Evolutionary conservation across 768 basidiomycete species (phyloP), one percentile per base, ranked within the genome.

Genomic region (Guyanaporus albipodus): DNA sequence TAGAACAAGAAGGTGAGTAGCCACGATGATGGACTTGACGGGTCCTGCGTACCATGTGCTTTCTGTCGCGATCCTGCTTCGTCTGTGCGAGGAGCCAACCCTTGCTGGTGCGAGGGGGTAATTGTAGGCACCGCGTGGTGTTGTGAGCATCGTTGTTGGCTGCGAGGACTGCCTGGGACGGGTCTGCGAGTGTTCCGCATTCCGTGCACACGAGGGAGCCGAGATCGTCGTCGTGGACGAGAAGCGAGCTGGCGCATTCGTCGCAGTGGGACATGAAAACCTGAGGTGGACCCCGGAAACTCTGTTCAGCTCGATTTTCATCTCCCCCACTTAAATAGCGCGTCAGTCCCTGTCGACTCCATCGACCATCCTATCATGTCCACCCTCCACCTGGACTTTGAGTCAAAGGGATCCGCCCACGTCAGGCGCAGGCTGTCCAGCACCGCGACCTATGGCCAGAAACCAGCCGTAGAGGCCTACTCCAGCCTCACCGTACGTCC

Each of bases 161-260:
- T 8, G 78, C 71, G 39, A 91, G 77, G 32, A 85, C 66, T 22
- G 72, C 73, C 69, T 83, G 83, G 12, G 74, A 69, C 0, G 85
- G 72, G 56, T 87, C 80, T 9, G 67, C 70, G 17, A 91, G 76
- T n/a, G 80, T 81, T 14, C 83, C 88, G 55, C 88, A 90, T n/a
- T 51, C 42, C 11, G 77, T 77, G 65, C 88, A 91, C 49, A 89
- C 79, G 37, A 72, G 65, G 3, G 83, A 82, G 46, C 74, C 76
- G 22, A 76, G n/a, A n/a, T n/a, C 73, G 26, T 75, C 72, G 54
- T 80, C 78, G 64, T 82, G 74, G 73, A 75, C 80, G 50, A 73
- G 64, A 15, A 77, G 78, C 45, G 56, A 15, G 11, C 68, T 75
- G 35, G 73, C 75, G 62, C 87, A 88, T 36, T 76, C 76, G 23